Evolutionary conservation across 2,329 filamentous ascomycete species (phyloP).

Genomic region (Fusarium siculi): DNA sequence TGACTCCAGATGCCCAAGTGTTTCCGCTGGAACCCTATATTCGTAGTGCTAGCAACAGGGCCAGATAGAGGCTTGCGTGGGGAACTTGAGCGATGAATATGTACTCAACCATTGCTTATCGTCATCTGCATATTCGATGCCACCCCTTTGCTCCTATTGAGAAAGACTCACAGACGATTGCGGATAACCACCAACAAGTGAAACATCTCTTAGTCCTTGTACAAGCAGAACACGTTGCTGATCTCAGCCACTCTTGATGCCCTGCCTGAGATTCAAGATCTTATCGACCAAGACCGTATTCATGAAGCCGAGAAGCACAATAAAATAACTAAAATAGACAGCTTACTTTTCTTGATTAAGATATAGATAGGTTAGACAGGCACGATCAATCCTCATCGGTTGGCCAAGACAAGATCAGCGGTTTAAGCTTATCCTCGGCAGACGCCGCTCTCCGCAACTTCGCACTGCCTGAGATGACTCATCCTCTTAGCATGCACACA

Average conservation of each 20-base stretch:
- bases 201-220: neutral
- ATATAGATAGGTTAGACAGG: neutral
- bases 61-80: neutral
- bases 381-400: fast-evolving
- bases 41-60: conserved; percentile 25
- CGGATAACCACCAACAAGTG: neutral
- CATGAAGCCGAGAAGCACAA: fast-evolving
- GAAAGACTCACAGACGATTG: neutral
- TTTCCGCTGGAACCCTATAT: conserved; percentile 31
- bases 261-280: fast-evolving
- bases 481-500: neutral
- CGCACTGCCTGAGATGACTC: neutral
- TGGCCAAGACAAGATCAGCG: neutral
- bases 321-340: fast-evolving
- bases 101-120: fast-evolving
- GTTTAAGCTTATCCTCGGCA: neutral
- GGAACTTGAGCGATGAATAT: fast-evolving
- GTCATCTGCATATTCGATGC: neutral
- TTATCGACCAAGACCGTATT: neutral
- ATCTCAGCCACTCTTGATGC: neutral
- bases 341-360: fast-evolving
- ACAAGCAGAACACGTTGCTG: neutral
- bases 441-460: neutral
- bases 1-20: conserved; percentile 14
- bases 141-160: neutral